Evolutionary conservation across 2,329 filamentous ascomycete genomes (phyloP), one percentile per base, ranked within the genome.

Genomic region (Penicillium polonicum): DNA sequence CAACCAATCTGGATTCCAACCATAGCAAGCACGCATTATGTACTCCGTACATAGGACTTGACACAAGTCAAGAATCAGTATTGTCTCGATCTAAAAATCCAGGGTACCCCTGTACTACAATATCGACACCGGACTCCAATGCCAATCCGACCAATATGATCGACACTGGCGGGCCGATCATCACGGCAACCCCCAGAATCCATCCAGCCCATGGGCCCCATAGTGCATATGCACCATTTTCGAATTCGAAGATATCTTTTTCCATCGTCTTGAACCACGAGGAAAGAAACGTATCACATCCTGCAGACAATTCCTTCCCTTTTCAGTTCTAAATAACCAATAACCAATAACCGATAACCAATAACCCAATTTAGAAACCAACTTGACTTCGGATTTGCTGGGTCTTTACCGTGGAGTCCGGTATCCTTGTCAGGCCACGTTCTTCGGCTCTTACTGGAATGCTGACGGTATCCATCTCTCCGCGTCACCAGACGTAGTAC

Each of bases 111-210:
- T 33, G 48, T n/a, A 9, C 10, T 13, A 21, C 19, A 23, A 23
- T 23, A 4, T 31, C 9, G 4, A 12, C n/a, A 25, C 21, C 21
- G 27, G 23, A 23, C 19, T 13, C 5, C 19, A 23, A 35, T 21
- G 4, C 15, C 25, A 41, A 41, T 13, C 13, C 27, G 17, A 48
- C 25, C 43, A 41, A 13, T 38, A 39, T 51, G 53, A 56, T 56
- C 53, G 46, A 52, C 53, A 27, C 39, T 31, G 45, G 21, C 23
- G 31, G 53, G 53, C 29, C 38, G 53, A 55, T 51, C 53, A 49
- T 35, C 45, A 42, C 31, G 33, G 31, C 8, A 23, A 13, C 27
- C 39, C 48, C 46, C 53, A 56, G 53, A 44, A 15, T 55, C 39
- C 17, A 43, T 49, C 7, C 17, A 27, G 42, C 25, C 39, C 7